A percentile compares a stretch with the other conserved stretches of the same genome.
phyloP scores from a whole-genome alignment of 2,329 filamentous ascomycete species.

The Apiospora malaysiana region DNA sequence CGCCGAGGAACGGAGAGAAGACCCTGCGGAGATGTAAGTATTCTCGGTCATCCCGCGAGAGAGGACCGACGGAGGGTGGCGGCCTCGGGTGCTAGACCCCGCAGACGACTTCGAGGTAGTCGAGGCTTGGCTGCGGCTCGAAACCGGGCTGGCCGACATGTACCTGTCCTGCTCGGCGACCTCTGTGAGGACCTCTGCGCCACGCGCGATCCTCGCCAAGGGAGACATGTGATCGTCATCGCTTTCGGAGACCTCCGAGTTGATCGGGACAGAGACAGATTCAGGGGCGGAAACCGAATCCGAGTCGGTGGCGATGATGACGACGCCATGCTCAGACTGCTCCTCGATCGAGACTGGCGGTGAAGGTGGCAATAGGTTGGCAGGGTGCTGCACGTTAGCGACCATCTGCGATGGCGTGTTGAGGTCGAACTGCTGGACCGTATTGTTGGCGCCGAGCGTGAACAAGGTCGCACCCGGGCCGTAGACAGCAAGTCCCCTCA shows the following conservation, averaged over 20 bases:
- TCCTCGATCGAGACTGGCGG: slow-evolving; percentile 83
- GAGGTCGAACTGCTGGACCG: slow-evolving; percentile 93
- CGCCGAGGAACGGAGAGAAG: slow-evolving; percentile 55
- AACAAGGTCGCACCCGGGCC: slow-evolving; percentile 92
- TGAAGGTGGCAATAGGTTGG: slow-evolving; percentile 77
- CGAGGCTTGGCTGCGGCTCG: slow-evolving; percentile 61
- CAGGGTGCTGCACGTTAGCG: slow-evolving; percentile 84
- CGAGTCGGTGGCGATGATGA: slow-evolving; percentile 59
- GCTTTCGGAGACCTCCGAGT: slow-evolving; percentile 69
- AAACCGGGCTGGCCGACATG: slow-evolving; percentile 70
- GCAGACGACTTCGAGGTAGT: slow-evolving; percentile 60
- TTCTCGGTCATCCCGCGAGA: slow-evolving; percentile 65
- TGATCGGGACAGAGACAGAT: slow-evolving; percentile 58
- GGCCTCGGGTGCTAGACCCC: slow-evolving; percentile 57
- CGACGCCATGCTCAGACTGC: slow-evolving; percentile 59
- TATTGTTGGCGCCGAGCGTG: slow-evolving; percentile 85
- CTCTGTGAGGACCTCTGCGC: slow-evolving; percentile 67
- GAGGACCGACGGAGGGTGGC: slow-evolving; percentile 55
- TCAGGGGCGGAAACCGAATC: slow-evolving; percentile 42
- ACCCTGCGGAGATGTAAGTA: slow-evolving; percentile 73
- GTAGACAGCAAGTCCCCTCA: slow-evolving; percentile 84
- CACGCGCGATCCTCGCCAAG: slow-evolving; percentile 75
- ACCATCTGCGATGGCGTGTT: slow-evolving; percentile 83
- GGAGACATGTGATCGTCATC: slow-evolving; percentile 81
- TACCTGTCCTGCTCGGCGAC: slow-evolving; percentile 64